Percentiles rank a stretch among this genome's conserved stretches.
Evolutionary conservation across 2,329 filamentous ascomycete species (phyloP).

Genomic region (Pyricularia sp.): DNA sequence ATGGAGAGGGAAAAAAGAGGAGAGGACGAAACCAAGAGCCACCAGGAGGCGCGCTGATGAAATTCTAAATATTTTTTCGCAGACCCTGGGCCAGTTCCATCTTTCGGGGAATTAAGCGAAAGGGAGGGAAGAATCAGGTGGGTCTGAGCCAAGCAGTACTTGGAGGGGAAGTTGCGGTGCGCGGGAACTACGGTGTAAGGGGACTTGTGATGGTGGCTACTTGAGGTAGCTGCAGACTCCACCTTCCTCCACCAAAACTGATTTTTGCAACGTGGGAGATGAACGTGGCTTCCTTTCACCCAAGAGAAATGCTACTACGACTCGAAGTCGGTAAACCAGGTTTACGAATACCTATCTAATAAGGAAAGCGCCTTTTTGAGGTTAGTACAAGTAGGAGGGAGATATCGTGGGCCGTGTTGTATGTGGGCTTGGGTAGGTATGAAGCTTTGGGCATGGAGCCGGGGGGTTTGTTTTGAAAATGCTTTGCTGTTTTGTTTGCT

Average conservation of each 20-base stretch:
- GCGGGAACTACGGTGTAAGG: background rate
- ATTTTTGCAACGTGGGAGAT: background rate
- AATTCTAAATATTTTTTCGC: slow-evolving; percentile 25
- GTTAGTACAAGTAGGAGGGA: background rate
- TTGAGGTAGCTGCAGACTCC: background rate
- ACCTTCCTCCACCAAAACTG: background rate
- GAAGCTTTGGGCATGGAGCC: background rate
- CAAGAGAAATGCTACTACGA: background rate
- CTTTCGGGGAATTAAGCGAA: slow-evolving; percentile 20
- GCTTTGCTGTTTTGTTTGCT: background rate
- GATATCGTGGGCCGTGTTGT: background rate
- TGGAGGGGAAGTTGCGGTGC: background rate
- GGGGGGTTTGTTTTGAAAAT: background rate
- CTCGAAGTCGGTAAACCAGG: background rate
- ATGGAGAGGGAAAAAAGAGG: slow-evolving; percentile 19
- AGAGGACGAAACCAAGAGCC: slow-evolving; percentile 16
- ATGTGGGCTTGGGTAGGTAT: background rate
- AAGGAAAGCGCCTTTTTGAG: background rate
- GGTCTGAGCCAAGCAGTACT: slow-evolving; percentile 4
- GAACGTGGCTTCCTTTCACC: background rate
- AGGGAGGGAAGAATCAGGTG: slow-evolving; percentile 17
- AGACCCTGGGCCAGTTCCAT: slow-evolving; percentile 9
- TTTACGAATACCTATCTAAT: background rate
- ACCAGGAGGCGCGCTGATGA: slow-evolving; percentile 18
- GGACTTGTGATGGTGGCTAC: background rate